Conservation (phyloP, 352 stramenopile genomes). For the Phytopythium chamaehyphon region DNA sequence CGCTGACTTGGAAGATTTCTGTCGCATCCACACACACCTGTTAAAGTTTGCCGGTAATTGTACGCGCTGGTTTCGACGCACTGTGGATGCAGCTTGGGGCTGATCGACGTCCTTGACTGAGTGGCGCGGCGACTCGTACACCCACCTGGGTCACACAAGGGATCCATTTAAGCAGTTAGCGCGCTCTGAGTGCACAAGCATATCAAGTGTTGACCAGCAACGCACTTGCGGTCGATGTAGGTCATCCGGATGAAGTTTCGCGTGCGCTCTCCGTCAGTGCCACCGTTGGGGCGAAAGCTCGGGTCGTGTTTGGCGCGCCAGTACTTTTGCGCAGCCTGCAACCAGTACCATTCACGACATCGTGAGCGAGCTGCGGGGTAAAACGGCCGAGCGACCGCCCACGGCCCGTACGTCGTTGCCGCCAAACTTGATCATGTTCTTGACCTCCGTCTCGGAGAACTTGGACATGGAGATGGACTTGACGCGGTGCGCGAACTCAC, state of each 20-base stretch:
- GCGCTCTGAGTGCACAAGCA: no score
- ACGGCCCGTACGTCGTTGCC: slow-evolving; percentile 75
- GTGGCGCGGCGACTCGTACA: slow-evolving; percentile 68
- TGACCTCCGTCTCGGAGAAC: slow-evolving; percentile 90
- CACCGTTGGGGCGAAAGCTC: slow-evolving; percentile 67
- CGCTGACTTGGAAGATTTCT: slow-evolving; percentile 45
- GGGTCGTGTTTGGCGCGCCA: slow-evolving; percentile 82
- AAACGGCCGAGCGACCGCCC: neutral
- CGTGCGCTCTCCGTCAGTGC: slow-evolving; percentile 73
- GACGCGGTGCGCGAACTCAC: slow-evolving; percentile 91
- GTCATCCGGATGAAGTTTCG: slow-evolving; percentile 88
- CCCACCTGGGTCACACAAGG: slow-evolving; percentile 38
- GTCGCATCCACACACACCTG: neutral
- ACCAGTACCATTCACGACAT: neutral
- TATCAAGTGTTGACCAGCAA: neutral
- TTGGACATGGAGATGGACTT: slow-evolving; percentile 94
- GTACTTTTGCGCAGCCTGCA: slow-evolving; percentile 78
- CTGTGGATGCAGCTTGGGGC: slow-evolving; percentile 26
- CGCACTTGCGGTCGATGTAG: slow-evolving; percentile 83
- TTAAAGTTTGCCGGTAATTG: no score
- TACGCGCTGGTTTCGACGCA: no score
- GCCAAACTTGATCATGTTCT: slow-evolving; percentile 83
- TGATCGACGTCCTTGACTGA: slow-evolving; percentile 35
- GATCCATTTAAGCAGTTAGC: no score
- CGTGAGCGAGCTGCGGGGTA: neutral